Evolutionary conservation across 2,329 filamentous ascomycete species (phyloP).

Genomic region (Fusarium penzigii): DNA sequence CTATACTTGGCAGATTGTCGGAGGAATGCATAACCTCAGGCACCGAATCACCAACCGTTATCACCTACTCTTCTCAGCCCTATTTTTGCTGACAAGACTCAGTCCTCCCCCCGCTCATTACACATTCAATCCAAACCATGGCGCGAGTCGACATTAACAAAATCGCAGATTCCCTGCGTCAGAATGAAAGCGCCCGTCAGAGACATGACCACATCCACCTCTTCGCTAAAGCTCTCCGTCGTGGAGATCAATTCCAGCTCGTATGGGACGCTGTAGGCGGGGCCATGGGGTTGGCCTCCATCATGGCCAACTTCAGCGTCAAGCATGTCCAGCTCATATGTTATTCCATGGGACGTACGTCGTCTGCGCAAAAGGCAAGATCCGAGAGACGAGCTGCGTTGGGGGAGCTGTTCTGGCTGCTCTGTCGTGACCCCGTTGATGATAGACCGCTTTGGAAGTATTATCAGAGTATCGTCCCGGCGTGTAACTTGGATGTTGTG

Average conservation of each 20-base stretch:
- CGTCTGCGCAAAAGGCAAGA: conserved; percentile 19
- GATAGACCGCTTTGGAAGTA: conserved; percentile 18
- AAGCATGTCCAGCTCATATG: conserved; percentile 21
- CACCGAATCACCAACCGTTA: no score
- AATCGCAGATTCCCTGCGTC: conserved; percentile 13
- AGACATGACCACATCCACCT: conserved; percentile 18
- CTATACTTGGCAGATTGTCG: no score
- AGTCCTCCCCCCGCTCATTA: no score
- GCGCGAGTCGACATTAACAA: conserved; percentile 1
- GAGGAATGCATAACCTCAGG: no score
- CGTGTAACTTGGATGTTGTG: conserved; percentile 19
- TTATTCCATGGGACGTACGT: conserved; percentile 19
- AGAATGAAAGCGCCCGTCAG: conserved; percentile 15
- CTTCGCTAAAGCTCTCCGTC: conserved; percentile 24
- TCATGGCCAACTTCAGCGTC: conserved; percentile 30
- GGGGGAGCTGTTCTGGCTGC: conserved; percentile 18
- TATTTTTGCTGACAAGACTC: no score
- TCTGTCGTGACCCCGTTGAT: conserved; percentile 14
- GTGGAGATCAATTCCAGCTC: conserved; percentile 18
- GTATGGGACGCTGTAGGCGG: conserved; percentile 25
- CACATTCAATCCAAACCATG: conserved; percentile 4
- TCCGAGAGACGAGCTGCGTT: conserved; percentile 24
- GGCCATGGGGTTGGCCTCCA: conserved; percentile 18
- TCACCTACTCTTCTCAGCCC: no score
- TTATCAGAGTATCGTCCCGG: conserved; percentile 29